phyloP scores from a whole-genome alignment of 139 green algal species.

The Desmodesmus armatus region DNA sequence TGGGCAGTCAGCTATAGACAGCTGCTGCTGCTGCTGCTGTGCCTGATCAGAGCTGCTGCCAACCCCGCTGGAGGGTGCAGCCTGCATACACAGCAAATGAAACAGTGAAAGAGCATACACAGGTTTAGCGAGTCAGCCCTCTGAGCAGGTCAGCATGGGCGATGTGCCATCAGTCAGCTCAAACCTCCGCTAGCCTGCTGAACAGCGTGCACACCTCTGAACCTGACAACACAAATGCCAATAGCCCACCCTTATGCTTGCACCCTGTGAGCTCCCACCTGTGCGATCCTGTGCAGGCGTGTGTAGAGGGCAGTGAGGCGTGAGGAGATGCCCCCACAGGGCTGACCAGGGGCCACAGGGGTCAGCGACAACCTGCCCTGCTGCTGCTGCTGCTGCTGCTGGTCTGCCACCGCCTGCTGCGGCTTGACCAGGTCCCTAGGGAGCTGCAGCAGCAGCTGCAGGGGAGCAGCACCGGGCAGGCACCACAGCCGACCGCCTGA shows the following conservation, averaged over 20 bases:
- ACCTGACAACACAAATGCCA: no score
- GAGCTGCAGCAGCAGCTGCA: constrained; percentile 26
- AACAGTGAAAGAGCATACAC: not conserved
- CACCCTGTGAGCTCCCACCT: not conserved
- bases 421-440: not conserved
- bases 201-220: no score
- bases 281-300: not conserved
- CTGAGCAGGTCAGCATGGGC: not conserved
- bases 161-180: not conserved
- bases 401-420: constrained; percentile 39
- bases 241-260: no score
- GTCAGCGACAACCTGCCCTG: not conserved
- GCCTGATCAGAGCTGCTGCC: not conserved
- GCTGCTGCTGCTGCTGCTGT: not conserved
- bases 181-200: not conserved
- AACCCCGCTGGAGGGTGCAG: not conserved
- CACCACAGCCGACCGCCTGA: not conserved
- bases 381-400: not conserved
- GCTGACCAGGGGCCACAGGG: not conserved
- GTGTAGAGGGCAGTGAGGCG: not conserved
- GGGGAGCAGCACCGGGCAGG: not conserved
- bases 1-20: constrained; percentile 1
- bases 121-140: not conserved
- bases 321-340: not conserved
- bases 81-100: no score